phyloP scores from a whole-genome alignment of 345 rosid genomes.

The Boechera stricta region DNA sequence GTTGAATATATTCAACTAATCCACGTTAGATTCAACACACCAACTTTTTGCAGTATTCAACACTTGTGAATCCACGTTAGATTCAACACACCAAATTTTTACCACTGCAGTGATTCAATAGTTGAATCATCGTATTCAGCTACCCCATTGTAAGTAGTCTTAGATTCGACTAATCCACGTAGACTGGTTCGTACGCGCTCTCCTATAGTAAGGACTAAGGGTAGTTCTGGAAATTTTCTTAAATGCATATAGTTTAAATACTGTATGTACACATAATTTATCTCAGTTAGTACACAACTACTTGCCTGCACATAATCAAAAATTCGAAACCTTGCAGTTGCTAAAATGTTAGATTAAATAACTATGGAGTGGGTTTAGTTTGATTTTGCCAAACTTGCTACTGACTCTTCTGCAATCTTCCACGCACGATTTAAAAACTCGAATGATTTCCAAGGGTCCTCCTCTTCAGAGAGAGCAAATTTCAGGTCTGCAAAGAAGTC shows the following conservation, averaged over 20 bases:
- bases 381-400: slow-evolving; percentile 31
- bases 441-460: slow-evolving; percentile 46
- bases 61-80: no score
- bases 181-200: not conserved
- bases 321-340: no score
- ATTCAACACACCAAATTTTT: no score
- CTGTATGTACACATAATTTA: no score
- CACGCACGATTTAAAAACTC: slow-evolving; percentile 54
- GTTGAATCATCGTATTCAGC: no score
- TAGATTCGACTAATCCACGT: slow-evolving; percentile 2
- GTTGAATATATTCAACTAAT: no score
- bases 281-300: no score
- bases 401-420: slow-evolving; percentile 54
- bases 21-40: no score
- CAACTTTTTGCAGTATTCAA: no score
- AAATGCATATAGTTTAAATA: no score
- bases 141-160: no score
- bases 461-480: slow-evolving; percentile 48
- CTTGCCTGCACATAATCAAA: not conserved
- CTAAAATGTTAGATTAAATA: not conserved
- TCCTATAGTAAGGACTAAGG: not conserved
- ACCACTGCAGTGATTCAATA: no score
- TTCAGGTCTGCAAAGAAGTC: slow-evolving; percentile 56
- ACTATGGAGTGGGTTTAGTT: not conserved
- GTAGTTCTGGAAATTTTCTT: not conserved